phyloP scores from a whole-genome alignment of 306 rosid species.

The Dalbergia cochinchinensis region DNA sequence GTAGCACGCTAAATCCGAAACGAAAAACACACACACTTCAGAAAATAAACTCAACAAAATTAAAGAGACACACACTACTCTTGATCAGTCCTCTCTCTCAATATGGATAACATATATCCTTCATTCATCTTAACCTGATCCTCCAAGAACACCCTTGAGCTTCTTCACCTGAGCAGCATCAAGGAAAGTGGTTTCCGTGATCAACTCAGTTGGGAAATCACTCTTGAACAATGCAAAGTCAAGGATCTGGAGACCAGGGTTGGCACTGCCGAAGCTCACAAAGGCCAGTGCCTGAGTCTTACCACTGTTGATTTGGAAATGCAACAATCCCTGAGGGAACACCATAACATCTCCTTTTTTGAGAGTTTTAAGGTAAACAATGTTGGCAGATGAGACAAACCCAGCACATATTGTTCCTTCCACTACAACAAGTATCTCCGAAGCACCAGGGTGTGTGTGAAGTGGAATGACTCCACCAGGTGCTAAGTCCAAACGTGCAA shows the following conservation, averaged over 20 bases:
- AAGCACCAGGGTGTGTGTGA: slow-evolving; percentile 84
- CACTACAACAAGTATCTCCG: slow-evolving; percentile 57
- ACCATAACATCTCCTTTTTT: slow-evolving; percentile 77
- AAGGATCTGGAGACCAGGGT: slow-evolving; percentile 78
- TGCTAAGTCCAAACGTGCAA: slow-evolving; percentile 70
- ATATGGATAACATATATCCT: not conserved
- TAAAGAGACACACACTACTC: not conserved
- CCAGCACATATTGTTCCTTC: slow-evolving; percentile 72
- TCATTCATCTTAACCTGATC: slow-evolving; percentile 50
- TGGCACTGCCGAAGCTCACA: slow-evolving; percentile 71
- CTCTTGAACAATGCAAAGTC: slow-evolving; percentile 76
- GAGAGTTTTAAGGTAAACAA: slow-evolving; percentile 65
- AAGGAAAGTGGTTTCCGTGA: slow-evolving; percentile 65
- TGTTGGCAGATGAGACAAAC: slow-evolving; percentile 66
- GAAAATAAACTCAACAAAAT: slow-evolving; percentile 22
- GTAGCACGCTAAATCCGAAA: not conserved
- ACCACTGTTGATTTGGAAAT: slow-evolving; percentile 73
- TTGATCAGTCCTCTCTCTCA: not conserved
- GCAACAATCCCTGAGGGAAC: slow-evolving; percentile 85
- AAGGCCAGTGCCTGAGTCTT: slow-evolving; percentile 35
- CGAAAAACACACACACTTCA: slow-evolving; percentile 16
- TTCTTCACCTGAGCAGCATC: slow-evolving; percentile 68
- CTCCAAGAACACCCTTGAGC: slow-evolving; percentile 92
- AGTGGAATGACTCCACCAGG: slow-evolving; percentile 72
- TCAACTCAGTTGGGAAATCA: slow-evolving; percentile 66